phyloP scores from a whole-genome alignment of 2,329 filamentous ascomycete genomes.

The Blastomyces gilchristii region DNA sequence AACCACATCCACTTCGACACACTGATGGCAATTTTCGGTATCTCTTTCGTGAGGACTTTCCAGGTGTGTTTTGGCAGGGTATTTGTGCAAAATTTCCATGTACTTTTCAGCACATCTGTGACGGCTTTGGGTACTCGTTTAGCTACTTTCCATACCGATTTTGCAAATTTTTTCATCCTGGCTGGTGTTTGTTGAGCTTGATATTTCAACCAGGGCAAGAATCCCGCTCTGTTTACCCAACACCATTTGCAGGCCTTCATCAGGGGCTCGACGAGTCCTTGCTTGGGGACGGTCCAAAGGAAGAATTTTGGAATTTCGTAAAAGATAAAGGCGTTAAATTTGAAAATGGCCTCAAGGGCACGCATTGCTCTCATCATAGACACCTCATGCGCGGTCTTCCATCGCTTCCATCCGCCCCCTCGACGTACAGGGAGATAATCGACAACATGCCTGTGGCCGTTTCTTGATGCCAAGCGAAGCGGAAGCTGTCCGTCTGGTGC shows the following conservation, averaged over 20 bases:
- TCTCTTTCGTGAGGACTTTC: neutral
- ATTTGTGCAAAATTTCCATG: neutral
- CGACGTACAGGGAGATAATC: constrained; percentile 6
- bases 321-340: neutral
- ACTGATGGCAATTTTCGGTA: neutral
- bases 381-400: neutral
- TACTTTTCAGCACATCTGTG: neutral
- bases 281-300: constrained; percentile 1
- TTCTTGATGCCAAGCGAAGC: constrained; percentile 5
- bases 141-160: neutral
- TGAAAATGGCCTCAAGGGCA: neutral
- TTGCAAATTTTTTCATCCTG: neutral
- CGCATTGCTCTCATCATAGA: neutral
- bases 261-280: neutral
- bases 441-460: constrained; percentile 6
- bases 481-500: constrained; percentile 7
- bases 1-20: constrained; percentile 2
- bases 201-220: neutral
- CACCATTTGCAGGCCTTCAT: neutral
- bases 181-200: neutral
- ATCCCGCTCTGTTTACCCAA: constrained; percentile 2
- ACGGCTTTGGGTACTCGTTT: neutral
- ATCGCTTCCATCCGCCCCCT: constrained; percentile 5
- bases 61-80: constrained; percentile 1
- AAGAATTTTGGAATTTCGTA: constrained; percentile 3